Base-by-base conservation (phyloP, 805 yeast species). In the Metschnikowia aberdeeniae region DNA sequence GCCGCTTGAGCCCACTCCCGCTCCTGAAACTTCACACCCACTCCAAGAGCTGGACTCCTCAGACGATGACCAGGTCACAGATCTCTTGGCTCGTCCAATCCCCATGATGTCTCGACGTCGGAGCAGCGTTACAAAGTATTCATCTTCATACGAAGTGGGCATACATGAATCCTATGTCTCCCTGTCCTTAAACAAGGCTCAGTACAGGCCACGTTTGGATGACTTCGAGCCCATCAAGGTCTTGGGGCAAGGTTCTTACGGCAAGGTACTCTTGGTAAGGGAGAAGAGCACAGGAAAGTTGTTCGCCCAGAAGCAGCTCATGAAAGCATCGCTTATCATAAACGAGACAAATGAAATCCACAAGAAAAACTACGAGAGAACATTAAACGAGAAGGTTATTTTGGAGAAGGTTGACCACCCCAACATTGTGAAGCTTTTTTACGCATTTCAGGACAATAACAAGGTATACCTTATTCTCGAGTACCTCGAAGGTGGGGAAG, bases 401-500 rank as follows among this genome's bases (percentile, higher is more conserved):
- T 64, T 89, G 43, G 77, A 87, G 14, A 75, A 77, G 26, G 80
- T 86, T 30, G 47, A 58, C 37, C 95, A 88, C 62, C 89, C 89
- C 0, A 85, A 84, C 56, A 86, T 89, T 48, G 96, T 88, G 19
- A 84, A 84, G 60, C 69, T 89, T 20, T 87, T 77, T 58, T 89
- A 86, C 56, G 90, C 96, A 0, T 76, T 89, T 50, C 97, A 89
- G 63, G 96, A 89, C 58, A 68, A 76, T 44, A 77, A 81, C 43
- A 86, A 85, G 59, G 77, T 89, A 30, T 89, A 89, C 58, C 60
- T 89, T 36, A 72, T 87, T 27, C 63, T 89, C 38, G 95, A 89
- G 60, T 89, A 85, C 59, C 80, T 90, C 13, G 90, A 87, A 42
- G 97, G 97, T 6, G 96, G 97, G 20, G 97, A 89, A 61, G 63